phyloP scores from a whole-genome alignment of 2,329 filamentous ascomycete species.

The Claviceps cyperi region DNA sequence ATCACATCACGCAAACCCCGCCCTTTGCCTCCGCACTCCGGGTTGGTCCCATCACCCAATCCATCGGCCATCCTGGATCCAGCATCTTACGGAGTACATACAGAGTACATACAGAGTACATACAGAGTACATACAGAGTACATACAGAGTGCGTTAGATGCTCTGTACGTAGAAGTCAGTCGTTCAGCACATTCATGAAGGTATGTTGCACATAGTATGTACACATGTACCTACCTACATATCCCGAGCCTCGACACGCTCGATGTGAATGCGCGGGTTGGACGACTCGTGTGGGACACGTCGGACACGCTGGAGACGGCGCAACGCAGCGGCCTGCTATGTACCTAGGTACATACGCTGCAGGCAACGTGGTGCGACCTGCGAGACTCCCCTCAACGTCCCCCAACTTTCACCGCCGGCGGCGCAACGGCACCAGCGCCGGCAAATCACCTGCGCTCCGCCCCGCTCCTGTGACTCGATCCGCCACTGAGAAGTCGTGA shows the following conservation, averaged over 20 bases:
- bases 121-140: too few relatives aligned
- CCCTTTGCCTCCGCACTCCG: not conserved
- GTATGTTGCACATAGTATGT: too few relatives aligned
- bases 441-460: not conserved
- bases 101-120: too few relatives aligned
- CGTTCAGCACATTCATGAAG: too few relatives aligned
- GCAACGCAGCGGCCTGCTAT: not conserved
- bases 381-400: not conserved
- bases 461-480: not conserved
- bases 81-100: not conserved
- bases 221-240: too few relatives aligned
- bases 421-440: not conserved
- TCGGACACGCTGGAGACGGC: not conserved
- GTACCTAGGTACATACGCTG: too few relatives aligned
- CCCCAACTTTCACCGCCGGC: too few relatives aligned
- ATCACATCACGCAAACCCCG: not conserved
- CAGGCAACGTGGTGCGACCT: not conserved
- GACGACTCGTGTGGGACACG: not conserved
- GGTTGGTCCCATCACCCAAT: not conserved
- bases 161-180: too few relatives aligned
- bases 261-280: not conserved
- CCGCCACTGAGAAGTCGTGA: not conserved
- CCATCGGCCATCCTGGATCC: not conserved
- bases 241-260: not conserved
- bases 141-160: too few relatives aligned